These are phyloP conservation scores for Kockiozyma suomiensis DNA, from an alignment of 805 yeast species.

Conservation along the genomic window DNA sequence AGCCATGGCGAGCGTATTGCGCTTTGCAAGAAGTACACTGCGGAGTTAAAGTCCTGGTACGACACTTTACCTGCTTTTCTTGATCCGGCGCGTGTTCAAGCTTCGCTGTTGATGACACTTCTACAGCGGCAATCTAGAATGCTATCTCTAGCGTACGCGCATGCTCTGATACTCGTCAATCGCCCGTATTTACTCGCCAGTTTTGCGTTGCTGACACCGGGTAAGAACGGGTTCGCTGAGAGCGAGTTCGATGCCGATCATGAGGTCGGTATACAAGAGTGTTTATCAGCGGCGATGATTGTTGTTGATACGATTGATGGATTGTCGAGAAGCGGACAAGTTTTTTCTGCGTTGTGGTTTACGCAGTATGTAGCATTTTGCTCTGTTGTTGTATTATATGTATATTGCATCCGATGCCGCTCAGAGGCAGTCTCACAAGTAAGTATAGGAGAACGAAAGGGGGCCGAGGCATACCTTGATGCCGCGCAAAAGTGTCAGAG, in stretches of 20 bases:
- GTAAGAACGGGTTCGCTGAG: constrained; percentile 4
- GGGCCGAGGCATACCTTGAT: constrained; percentile 12
- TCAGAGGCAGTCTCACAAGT: background rate
- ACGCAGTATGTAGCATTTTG: constrained; percentile 32
- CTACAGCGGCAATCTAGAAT: constrained; percentile 24
- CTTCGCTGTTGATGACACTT: constrained; percentile 18
- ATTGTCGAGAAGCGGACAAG: constrained; percentile 8
- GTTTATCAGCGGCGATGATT: constrained; percentile 25
- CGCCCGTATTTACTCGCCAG: constrained; percentile 23
- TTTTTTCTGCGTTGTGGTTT: constrained; percentile 28
- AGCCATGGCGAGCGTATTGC: background rate
- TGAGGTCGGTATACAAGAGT: constrained; percentile 18
- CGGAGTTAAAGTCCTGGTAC: constrained; percentile 18
- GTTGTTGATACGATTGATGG: constrained; percentile 19
- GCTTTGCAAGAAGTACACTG: constrained; percentile 9
- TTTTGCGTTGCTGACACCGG: constrained; percentile 23
- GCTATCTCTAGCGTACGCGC: constrained; percentile 27
- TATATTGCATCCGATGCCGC: constrained; percentile 19
- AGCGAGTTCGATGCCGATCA: background rate
- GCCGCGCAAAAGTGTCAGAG: constrained; percentile 28
- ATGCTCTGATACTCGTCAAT: constrained; percentile 24
- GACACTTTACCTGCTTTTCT: constrained; percentile 24
- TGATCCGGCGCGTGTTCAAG: constrained; percentile 17
- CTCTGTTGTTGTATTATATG: constrained; percentile 27
- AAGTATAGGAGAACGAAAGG: background rate